These are phyloP conservation scores for Penicillium ucsense DNA, from an alignment of 495 filamentous ascomycete genomes.

Conservation along the genomic window DNA sequence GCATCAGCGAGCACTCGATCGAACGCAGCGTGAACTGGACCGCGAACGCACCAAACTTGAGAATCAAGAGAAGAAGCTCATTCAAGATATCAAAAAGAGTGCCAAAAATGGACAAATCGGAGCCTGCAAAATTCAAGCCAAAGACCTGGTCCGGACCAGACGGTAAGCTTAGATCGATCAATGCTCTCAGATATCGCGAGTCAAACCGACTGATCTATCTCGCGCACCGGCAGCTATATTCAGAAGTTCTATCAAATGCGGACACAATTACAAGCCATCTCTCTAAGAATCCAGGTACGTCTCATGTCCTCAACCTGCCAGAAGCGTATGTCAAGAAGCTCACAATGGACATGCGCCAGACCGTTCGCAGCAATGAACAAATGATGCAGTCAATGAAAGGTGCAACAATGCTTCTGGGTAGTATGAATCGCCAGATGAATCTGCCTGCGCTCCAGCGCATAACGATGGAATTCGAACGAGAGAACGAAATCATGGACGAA, in stretches of 20 bases:
- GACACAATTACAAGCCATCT: conserved; percentile 92
- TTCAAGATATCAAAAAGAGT: conserved; percentile 92
- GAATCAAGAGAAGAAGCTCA: conserved; percentile 95
- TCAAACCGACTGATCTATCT: not conserved
- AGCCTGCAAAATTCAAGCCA: conserved; percentile 93
- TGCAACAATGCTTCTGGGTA: conserved; percentile 80
- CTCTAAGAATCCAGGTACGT: conserved; percentile 80
- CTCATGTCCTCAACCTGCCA: not conserved
- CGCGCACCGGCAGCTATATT: conserved; percentile 55
- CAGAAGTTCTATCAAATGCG: conserved; percentile 98
- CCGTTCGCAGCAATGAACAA: conserved; percentile 93
- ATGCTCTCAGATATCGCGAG: not conserved
- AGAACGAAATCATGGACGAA: conserved; percentile 99
- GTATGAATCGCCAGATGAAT: conserved; percentile 97
- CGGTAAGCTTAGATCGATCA: conserved; percentile 36
- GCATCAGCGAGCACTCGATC: conserved; percentile 92
- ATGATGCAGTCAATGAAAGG: conserved; percentile 99
- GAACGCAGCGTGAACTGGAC: conserved; percentile 92
- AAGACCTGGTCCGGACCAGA: conserved; percentile 88
- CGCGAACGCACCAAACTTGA: conserved; percentile 90
- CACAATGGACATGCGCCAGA: conserved; percentile 39
- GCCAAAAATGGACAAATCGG: conserved; percentile 96
- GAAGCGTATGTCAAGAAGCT: not conserved
- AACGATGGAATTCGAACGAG: conserved; percentile 97
- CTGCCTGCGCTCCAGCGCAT: conserved; percentile 90